Evolutionary conservation across 2,329 filamentous ascomycete species (phyloP).

Genomic region (Macroventuria anomochaeta): DNA sequence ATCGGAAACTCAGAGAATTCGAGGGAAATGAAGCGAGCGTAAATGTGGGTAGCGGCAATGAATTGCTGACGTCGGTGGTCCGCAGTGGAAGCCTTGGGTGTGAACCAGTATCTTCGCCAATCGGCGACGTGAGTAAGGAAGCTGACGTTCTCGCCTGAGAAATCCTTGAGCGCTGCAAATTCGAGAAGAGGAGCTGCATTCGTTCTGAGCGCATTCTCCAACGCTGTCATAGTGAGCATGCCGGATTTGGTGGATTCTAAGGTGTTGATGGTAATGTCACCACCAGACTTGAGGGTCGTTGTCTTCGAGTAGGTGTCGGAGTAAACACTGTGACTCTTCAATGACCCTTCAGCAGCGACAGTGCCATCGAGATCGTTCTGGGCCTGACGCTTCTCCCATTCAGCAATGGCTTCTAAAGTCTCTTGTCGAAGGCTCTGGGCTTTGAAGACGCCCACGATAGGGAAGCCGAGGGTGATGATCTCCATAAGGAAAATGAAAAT

Average conservation of each 20-base stretch:
- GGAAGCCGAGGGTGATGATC: slow-evolving; percentile 39
- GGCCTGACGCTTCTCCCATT: slow-evolving; percentile 42
- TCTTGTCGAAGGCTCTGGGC: slow-evolving; percentile 38
- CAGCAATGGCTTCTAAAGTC: slow-evolving; percentile 42
- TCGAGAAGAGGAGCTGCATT: slow-evolving; percentile 41
- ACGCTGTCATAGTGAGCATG: slow-evolving; percentile 44
- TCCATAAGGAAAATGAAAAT: slow-evolving; percentile 45
- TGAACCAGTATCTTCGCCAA: slow-evolving; percentile 44
- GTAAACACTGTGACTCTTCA: slow-evolving; percentile 23
- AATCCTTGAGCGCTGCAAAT: slow-evolving; percentile 45
- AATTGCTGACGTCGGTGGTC: slow-evolving; percentile 39
- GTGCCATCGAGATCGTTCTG: slow-evolving; percentile 11
- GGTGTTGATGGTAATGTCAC: slow-evolving; percentile 21
- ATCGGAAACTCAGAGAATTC: slow-evolving; percentile 46
- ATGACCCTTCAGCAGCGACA: slow-evolving; percentile 8
- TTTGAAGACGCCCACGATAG: slow-evolving; percentile 39
- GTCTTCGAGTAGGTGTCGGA: slow-evolving; percentile 23
- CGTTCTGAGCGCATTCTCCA: slow-evolving; percentile 41
- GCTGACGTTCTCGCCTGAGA: slow-evolving; percentile 46
- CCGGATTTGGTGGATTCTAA: slow-evolving; percentile 40
- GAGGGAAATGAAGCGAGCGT: slow-evolving; percentile 44
- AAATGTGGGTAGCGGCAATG: slow-evolving; percentile 40
- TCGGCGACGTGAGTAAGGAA: slow-evolving; percentile 43
- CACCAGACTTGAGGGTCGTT: slow-evolving; percentile 24
- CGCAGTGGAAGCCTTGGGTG: slow-evolving; percentile 24